phyloP scores from a whole-genome alignment of 2,329 filamentous ascomycete genomes.

The Colletotrichum sidae region DNA sequence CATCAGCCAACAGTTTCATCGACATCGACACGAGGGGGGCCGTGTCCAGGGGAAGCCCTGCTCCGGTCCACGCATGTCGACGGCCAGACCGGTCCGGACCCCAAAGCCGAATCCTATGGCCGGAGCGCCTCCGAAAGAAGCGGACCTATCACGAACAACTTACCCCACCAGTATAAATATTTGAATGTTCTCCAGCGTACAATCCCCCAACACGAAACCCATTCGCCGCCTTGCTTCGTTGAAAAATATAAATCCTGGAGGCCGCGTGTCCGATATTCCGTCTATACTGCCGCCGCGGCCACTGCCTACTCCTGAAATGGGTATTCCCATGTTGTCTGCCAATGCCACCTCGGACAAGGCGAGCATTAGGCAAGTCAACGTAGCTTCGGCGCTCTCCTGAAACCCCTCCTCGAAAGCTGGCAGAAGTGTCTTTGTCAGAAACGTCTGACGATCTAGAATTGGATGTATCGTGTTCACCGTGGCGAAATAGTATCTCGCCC shows the following conservation, averaged over 20 bases:
- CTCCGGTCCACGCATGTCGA: constrained; percentile 17
- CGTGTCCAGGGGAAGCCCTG: background rate
- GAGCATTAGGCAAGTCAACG: constrained; percentile 67
- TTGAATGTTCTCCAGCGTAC: constrained; percentile 69
- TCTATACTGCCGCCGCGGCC: constrained; percentile 28
- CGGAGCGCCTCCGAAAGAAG: background rate
- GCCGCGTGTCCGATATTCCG: constrained; percentile 49
- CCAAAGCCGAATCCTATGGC: background rate
- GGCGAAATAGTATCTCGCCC: constrained; percentile 68
- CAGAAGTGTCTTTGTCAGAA: constrained; percentile 59
- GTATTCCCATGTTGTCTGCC: constrained; percentile 59
- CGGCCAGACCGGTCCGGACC: background rate
- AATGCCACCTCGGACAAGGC: constrained; percentile 69
- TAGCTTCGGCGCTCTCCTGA: constrained; percentile 60
- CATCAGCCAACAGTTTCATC: background rate
- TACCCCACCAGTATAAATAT: constrained; percentile 67
- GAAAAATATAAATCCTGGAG: constrained; percentile 69
- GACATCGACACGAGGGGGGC: background rate
- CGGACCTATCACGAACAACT: constrained; percentile 37
- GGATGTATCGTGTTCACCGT: constrained; percentile 70
- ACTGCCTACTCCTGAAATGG: constrained; percentile 57
- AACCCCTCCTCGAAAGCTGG: constrained; percentile 61
- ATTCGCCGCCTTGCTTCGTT: constrained; percentile 72
- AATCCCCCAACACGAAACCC: constrained; percentile 66
- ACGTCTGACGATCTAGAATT: constrained; percentile 67